A percentile compares a stretch with the other conserved stretches of the same genome.
These are phyloP conservation scores for Heterobasidion occidentale DNA, from an alignment of 1,284 basidiomycete genomes.

Conservation along the genomic window DNA sequence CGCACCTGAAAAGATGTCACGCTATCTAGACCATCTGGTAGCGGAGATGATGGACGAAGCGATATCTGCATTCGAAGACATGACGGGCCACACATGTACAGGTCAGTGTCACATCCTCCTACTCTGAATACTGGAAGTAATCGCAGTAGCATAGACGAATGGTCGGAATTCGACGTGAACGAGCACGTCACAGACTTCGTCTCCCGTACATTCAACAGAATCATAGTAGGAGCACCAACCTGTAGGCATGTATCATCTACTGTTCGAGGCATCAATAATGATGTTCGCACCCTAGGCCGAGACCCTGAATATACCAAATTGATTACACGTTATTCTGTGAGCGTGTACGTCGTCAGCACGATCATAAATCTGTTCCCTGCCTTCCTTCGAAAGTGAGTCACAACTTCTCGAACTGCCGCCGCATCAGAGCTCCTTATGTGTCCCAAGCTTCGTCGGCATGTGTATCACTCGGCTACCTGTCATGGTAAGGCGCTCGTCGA, in stretches of 20 bases:
- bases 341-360: background rate
- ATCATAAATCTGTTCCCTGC: background rate
- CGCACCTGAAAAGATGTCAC: too few species aligned
- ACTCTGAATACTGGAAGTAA: too few species aligned
- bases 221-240: background rate
- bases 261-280: background rate
- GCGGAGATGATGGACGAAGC: too few species aligned
- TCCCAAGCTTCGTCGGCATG: background rate
- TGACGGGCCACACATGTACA: too few species aligned
- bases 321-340: background rate
- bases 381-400: background rate
- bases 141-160: background rate
- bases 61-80: too few species aligned
- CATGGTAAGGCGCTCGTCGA: background rate
- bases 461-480: background rate
- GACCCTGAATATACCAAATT: background rate
- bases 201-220: background rate
- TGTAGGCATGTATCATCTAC: background rate
- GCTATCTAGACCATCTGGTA: too few species aligned
- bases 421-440: background rate
- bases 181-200: background rate
- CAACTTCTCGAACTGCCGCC: background rate
- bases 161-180: background rate
- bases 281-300: background rate
- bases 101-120: too few species aligned